A percentile compares a stretch with the other conserved stretches of the same genome.
phyloP scores from a whole-genome alignment of 1,284 basidiomycete species.

The Schizophyllum commune region DNA sequence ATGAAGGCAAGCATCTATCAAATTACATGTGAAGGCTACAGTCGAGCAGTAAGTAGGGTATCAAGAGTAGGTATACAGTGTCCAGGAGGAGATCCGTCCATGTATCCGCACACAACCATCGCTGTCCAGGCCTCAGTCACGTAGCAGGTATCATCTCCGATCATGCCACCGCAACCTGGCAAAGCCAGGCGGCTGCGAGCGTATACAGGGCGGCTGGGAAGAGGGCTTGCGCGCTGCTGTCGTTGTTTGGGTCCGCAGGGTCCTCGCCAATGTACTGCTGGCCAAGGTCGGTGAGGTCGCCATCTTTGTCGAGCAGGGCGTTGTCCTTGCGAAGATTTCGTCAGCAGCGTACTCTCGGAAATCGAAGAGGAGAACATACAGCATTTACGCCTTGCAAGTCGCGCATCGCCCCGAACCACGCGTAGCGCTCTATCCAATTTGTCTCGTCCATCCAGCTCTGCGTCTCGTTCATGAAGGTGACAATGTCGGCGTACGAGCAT shows the following conservation, averaged over 20 bases:
- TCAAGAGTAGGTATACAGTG: neutral
- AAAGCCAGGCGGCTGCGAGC: neutral
- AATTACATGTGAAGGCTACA: neutral
- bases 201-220: neutral
- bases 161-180: neutral
- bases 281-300: constrained; percentile 25
- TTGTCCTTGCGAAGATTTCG: constrained; percentile 9
- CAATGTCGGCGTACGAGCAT: constrained; percentile 36
- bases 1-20: neutral
- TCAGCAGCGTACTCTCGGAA: neutral
- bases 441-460: constrained; percentile 46
- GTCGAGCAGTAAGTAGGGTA: neutral
- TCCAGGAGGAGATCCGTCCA: neutral
- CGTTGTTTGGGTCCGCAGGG: neutral
- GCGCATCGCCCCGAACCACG: constrained; percentile 34
- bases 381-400: constrained; percentile 28
- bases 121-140: too few species aligned
- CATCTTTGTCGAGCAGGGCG: constrained; percentile 25
- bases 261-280: constrained; percentile 25
- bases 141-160: neutral
- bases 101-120: too few species aligned
- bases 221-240: neutral
- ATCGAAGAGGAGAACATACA: constrained; percentile 10
- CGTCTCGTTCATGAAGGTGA: constrained; percentile 43
- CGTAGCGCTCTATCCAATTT: constrained; percentile 44